Conservation (phyloP, 164 flowering plant genomes). For the Platanus orientalis region DNA sequence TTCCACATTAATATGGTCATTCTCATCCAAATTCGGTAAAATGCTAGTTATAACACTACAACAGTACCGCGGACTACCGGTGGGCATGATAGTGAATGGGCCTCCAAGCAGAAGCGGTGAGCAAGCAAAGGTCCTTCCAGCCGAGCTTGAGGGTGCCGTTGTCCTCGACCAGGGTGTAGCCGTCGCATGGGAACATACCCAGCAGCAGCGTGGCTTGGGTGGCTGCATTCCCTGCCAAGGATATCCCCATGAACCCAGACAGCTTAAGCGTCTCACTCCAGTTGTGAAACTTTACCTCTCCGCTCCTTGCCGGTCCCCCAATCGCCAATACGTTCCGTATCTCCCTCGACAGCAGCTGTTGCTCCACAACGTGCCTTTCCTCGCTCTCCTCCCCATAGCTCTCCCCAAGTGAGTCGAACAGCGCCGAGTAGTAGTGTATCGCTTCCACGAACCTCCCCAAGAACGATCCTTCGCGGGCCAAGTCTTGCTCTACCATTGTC, state of each 20-base stretch:
- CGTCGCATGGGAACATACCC: constrained; percentile 93
- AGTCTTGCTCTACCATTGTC: constrained; percentile 95
- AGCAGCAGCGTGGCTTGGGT: constrained; percentile 79
- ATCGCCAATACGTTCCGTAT: constrained; percentile 63
- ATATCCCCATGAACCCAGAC: constrained; percentile 73
- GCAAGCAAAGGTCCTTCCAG: constrained; percentile 93
- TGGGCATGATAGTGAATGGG: constrained; percentile 40
- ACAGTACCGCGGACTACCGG: too few species aligned
- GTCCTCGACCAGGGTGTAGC: constrained; percentile 91
- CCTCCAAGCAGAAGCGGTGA: constrained; percentile 96
- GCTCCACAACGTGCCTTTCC: constrained; percentile 92
- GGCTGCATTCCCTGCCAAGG: constrained; percentile 85
- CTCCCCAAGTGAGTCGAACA: constrained; percentile 92
- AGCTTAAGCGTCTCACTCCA: constrained; percentile 94
- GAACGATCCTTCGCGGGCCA: constrained; percentile 82
- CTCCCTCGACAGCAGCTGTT: constrained; percentile 83
- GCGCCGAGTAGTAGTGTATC: constrained; percentile 95
- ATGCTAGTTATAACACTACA: too few species aligned
- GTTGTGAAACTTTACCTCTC: constrained; percentile 66
- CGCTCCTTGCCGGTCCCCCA: constrained; percentile 68
- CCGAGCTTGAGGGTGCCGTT: constrained; percentile 90
- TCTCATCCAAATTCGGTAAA: too few species aligned
- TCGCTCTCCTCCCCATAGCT: constrained; percentile 96
- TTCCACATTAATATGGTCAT: too few species aligned
- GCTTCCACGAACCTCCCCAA: constrained; percentile 94